Evolutionary conservation across 2,329 filamentous ascomycete species (phyloP).

Genomic region (Arthrinium phaeospermum): DNA sequence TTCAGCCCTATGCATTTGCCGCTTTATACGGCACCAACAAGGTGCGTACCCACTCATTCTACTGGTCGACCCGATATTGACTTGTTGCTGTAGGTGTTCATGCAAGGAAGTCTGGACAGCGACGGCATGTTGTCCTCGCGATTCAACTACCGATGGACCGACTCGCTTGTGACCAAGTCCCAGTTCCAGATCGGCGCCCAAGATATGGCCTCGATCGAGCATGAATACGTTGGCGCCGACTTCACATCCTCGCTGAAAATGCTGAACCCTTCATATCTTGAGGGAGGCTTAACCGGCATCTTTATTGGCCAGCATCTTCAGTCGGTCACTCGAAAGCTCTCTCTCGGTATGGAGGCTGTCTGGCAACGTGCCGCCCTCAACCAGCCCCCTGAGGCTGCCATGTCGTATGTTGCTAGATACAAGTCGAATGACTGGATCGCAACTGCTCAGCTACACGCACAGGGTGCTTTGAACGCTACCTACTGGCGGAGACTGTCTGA

Average conservation of each 20-base stretch:
- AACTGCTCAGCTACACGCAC: slow-evolving; percentile 85
- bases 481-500: slow-evolving; percentile 95
- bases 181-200: slow-evolving; percentile 83
- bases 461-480: slow-evolving; percentile 85
- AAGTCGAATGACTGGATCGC: slow-evolving; percentile 92
- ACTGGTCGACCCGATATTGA: slow-evolving; percentile 9
- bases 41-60: slow-evolving; percentile 58
- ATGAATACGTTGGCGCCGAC: slow-evolving; percentile 92
- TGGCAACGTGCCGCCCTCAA: slow-evolving; percentile 88
- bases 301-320: slow-evolving; percentile 96
- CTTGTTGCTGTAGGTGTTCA: slow-evolving; percentile 71
- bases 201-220: slow-evolving; percentile 91
- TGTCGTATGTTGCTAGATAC: slow-evolving; percentile 92
- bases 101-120: slow-evolving; percentile 95
- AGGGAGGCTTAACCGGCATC: slow-evolving; percentile 92
- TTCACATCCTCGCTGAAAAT: slow-evolving; percentile 94
- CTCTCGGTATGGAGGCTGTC: slow-evolving; percentile 86
- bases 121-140: slow-evolving; percentile 85
- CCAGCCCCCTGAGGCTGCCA: slow-evolving; percentile 85
- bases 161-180: slow-evolving; percentile 82
- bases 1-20: slow-evolving; percentile 94
- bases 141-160: slow-evolving; percentile 91
- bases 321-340: slow-evolving; percentile 83
- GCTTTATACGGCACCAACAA: slow-evolving; percentile 92
- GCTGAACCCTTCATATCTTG: slow-evolving; percentile 91